Evolutionary conservation across 148 eudicot genomes (phyloP), one percentile per base, ranked within the genome.

Genomic region (Heliamphora exappendiculata): DNA sequence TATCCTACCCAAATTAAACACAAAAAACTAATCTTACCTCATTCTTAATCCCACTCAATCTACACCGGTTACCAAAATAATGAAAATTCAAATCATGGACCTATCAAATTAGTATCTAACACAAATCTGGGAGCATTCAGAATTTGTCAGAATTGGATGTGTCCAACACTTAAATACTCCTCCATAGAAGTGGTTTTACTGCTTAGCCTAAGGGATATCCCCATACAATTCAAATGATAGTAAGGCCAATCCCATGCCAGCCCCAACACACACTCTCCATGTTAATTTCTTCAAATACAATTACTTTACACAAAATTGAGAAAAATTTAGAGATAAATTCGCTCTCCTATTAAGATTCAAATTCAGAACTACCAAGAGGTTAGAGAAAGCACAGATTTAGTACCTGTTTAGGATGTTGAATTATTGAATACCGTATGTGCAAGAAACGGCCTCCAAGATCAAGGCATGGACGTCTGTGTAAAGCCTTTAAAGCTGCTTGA

Each of bases 401-500:
- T 81, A 91, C 97, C 90, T 83, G 86, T 26, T 78, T 76, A 59
- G 80, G 81, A 12, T 88, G 91, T 9, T 87, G 92, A 50, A 79
- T 81, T 9, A 91, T 84, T 5, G 99, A 92, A 75, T 83, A 95
- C 0, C 85, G 94, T 28, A 95, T 89, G 76, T 95, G 99, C 80
- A 95, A 80, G 59, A 71, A 82, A 24, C 99, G 91, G 60, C 85
- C 89, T 24, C 80, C 82, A 72, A 95, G 93, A 75, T 77, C 82
- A 58, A 81, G 57, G 57, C 92, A 95, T 47, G 76, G 84, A 50
- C 79, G 87, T 24, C 88, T 84, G 81, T 95, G 76, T 74, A 95
- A 81, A 39, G 90, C 94, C 62, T 39, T 72, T 55, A 89, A 81
- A 42, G 99, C 99, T 16, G 86, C 83, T 42, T 86, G 80, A 55